Evolutionary conservation across 148 eudicot species (phyloP), one percentile per base, ranked within the genome.

Genomic region (Gaultheria prostrata): DNA sequence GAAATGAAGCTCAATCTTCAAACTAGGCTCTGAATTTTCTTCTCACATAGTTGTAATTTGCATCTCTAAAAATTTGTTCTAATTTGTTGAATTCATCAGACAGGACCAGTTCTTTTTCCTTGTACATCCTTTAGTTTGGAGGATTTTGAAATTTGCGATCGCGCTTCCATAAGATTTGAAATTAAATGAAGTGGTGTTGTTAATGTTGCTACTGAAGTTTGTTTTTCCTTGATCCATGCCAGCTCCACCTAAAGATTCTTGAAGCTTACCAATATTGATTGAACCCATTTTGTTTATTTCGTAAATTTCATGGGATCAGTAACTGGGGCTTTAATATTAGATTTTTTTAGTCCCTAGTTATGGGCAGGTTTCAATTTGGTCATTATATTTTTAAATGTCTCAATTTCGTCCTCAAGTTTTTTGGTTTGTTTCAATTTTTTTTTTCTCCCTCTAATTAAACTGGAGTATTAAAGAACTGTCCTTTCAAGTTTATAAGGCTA

Each of bases 1-100:
- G 75, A 59, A 83, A 80, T 78, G 93, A 92, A 87, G 86, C 89
- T 49, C 88, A 86, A 76, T 78, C 88, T 56, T 54, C 82, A 35
- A 75, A 74, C 20, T 86, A 85, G 82, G 78, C 39, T 49, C 75
- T 50, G 4, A 17, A 82, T 49, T 14, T 26, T 65, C 74, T 80
- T 14, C 10, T 20, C 14, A 20, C 18, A 35, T 2, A 75, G 2
- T 30, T 43, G 13, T 13, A 17, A 80, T 43, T 30, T 6, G 7
- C n/a, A 79, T 6, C 32, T 56, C 28, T 20, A n/a, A 33, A 53
- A 1, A 32, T 53, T 3, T 78, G 26, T 39, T 39, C 43, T 12
- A 13, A 49, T 6, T 50, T 24, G 79, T 76, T 48, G 39, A 35
- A 45, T 75, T 46, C 15, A 46, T 75, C 15, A 75, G 13, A 30